These are phyloP conservation scores for Santalum album DNA, from an alignment of 164 flowering plant genomes.

Conservation along the genomic window DNA sequence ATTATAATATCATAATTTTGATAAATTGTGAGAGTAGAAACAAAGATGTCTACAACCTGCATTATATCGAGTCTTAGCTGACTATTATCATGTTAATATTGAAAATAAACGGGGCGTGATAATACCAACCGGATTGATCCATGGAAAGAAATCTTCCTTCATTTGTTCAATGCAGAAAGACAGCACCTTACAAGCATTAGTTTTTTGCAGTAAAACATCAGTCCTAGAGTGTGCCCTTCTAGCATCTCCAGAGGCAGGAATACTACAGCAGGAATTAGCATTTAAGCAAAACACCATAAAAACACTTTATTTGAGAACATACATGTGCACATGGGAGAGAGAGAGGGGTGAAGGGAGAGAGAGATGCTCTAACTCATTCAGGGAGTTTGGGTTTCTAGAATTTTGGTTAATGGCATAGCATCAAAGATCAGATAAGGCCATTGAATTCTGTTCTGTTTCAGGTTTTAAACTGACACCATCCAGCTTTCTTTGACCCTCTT, in stretches of 20 bases:
- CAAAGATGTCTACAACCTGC: background rate
- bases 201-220: background rate
- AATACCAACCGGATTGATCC: background rate
- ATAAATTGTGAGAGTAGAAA: background rate
- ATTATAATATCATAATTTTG: background rate
- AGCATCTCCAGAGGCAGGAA: background rate
- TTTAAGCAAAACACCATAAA: background rate
- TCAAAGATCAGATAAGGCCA: background rate
- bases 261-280: background rate
- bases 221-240: background rate
- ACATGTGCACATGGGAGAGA: background rate
- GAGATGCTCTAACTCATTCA: background rate
- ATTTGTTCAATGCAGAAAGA: background rate
- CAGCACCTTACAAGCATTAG: background rate
- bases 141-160: background rate
- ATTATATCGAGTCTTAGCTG: background rate
- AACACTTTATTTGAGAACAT: no score
- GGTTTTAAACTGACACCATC: no score
- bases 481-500: no score
- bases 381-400: background rate
- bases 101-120: no score
- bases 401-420: background rate
- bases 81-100: no score
- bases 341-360: background rate
- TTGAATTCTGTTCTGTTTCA: no score